Percentiles rank a stretch among this genome's conserved stretches.
These are phyloP conservation scores for Botrytis porri DNA, from an alignment of 2,329 filamentous ascomycete genomes.

Conservation along the genomic window DNA sequence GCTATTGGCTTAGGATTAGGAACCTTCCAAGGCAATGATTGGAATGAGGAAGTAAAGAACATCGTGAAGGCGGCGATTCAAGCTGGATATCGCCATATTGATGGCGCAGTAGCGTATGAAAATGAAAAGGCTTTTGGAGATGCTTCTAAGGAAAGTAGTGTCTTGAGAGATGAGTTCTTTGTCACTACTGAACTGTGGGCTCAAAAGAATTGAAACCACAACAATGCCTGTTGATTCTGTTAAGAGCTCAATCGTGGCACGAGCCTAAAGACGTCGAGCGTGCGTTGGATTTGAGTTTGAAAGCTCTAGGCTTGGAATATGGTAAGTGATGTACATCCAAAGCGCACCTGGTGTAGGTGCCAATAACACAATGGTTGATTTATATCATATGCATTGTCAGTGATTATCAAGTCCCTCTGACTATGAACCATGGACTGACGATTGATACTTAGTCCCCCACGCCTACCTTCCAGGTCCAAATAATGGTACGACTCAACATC, in stretches of 20 bases:
- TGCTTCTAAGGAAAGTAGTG: slow-evolving; percentile 39
- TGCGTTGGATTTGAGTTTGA: not conserved
- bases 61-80: not conserved
- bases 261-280: slow-evolving; percentile 2
- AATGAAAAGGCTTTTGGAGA: slow-evolving; percentile 37
- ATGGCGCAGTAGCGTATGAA: slow-evolving; percentile 7
- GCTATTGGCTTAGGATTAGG: not conserved
- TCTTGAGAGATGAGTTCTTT: slow-evolving; percentile 41
- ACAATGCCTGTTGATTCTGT: not conserved
- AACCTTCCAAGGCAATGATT: slow-evolving; percentile 13
- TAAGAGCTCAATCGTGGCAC: slow-evolving; percentile 9
- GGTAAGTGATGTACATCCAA: not conserved
- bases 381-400: slow-evolving; percentile 18
- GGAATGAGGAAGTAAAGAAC: not conserved
- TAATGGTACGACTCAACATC: slow-evolving; percentile 5
- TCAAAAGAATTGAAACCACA: not conserved
- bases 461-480: slow-evolving; percentile 16
- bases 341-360: not conserved
- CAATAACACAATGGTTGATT: not conserved
- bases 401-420: not conserved
- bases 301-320: slow-evolving; percentile 10
- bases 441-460: not conserved
- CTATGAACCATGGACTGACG: not conserved
- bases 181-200: slow-evolving; percentile 30
- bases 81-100: slow-evolving; percentile 13